A percentile compares a stretch with the other conserved stretches of the same genome.
phyloP scores from a whole-genome alignment of 495 filamentous ascomycete species.

The Poronia punctata region DNA sequence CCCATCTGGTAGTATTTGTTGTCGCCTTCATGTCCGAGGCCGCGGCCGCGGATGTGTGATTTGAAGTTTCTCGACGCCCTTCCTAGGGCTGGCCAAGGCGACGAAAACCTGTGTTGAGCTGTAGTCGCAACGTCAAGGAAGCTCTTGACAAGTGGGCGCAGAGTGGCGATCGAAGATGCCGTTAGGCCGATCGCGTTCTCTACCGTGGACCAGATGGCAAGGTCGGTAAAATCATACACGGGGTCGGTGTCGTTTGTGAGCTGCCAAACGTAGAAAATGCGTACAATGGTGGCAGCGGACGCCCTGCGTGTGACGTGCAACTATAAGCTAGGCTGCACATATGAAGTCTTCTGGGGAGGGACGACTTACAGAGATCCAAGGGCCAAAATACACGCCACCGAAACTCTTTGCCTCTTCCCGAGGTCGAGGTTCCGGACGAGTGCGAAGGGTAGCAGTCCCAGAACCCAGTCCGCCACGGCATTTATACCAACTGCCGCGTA shows the following conservation, averaged over 20 bases:
- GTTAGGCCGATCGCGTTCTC: conserved; percentile 35
- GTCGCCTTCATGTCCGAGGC: no score
- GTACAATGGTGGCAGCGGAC: conserved; percentile 33
- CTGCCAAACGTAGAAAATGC: conserved; percentile 32
- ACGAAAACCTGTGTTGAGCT: not conserved
- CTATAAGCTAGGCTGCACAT: no score
- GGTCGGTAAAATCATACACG: conserved; percentile 29
- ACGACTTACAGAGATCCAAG: conserved; percentile 32
- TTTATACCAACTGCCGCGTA: conserved; percentile 25
- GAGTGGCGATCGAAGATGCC: conserved; percentile 33
- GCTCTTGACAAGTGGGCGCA: conserved; percentile 27
- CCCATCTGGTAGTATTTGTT: no score
- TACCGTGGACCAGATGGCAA: conserved; percentile 34
- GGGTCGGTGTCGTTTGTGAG: conserved; percentile 22
- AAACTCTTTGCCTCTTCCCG: conserved; percentile 24
- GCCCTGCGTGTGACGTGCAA: conserved; percentile 18
- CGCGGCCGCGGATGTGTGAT: no score
- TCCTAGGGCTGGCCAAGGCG: not conserved
- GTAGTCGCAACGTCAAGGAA: conserved; percentile 2
- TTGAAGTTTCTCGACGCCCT: not conserved
- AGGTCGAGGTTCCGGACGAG: conserved; percentile 26
- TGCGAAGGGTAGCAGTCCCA: conserved; percentile 26
- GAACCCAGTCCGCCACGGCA: conserved; percentile 24
- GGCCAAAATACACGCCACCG: conserved; percentile 24
- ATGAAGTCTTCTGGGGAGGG: conserved; percentile 6